Percentiles rank a stretch among this genome's conserved stretches.
These are phyloP conservation scores for Metarhizium rileyi DNA, from an alignment of 2,329 filamentous ascomycete species.

Conservation along the genomic window DNA sequence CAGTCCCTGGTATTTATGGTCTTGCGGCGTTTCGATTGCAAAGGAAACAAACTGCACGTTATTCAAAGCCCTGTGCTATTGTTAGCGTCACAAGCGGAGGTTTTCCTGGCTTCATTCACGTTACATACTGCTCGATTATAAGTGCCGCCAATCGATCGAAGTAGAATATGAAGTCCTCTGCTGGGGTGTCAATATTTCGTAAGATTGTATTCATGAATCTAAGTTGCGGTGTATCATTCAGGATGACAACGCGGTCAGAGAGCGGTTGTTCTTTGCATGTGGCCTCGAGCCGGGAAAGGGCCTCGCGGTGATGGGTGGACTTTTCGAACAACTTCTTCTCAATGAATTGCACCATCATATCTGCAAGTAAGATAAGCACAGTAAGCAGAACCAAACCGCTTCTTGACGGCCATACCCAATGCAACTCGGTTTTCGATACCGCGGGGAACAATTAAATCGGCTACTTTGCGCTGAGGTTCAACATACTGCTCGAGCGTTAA, in stretches of 20 bases:
- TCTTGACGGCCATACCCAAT: conserved; percentile 47
- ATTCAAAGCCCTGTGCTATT: conserved; percentile 55
- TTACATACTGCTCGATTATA: conserved; percentile 62
- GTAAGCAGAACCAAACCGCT: not conserved
- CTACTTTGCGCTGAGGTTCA: conserved; percentile 80
- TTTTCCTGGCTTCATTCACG: not conserved
- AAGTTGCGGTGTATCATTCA: conserved; percentile 72
- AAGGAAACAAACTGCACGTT: conserved; percentile 59
- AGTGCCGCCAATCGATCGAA: conserved; percentile 84
- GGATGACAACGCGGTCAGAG: conserved; percentile 62
- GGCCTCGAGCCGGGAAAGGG: conserved; percentile 65
- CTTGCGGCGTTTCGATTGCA: conserved; percentile 61
- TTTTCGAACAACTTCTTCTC: conserved; percentile 80
- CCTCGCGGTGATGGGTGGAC: conserved; percentile 70
- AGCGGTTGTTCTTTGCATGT: conserved; percentile 62
- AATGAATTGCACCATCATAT: conserved; percentile 91
- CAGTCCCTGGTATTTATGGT: conserved; percentile 62
- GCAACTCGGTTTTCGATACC: conserved; percentile 93
- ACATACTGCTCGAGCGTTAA: conserved; percentile 50
- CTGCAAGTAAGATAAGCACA: conserved; percentile 28
- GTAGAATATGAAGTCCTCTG: conserved; percentile 95
- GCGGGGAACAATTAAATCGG: conserved; percentile 90
- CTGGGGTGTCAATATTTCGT: conserved; percentile 64
- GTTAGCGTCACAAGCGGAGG: conserved; percentile 6
- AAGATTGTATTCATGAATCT: conserved; percentile 85